A percentile compares a stretch with the other conserved stretches of the same genome.
phyloP scores from a whole-genome alignment of 2,329 filamentous ascomycete species.

The Fusarium torulosum region DNA sequence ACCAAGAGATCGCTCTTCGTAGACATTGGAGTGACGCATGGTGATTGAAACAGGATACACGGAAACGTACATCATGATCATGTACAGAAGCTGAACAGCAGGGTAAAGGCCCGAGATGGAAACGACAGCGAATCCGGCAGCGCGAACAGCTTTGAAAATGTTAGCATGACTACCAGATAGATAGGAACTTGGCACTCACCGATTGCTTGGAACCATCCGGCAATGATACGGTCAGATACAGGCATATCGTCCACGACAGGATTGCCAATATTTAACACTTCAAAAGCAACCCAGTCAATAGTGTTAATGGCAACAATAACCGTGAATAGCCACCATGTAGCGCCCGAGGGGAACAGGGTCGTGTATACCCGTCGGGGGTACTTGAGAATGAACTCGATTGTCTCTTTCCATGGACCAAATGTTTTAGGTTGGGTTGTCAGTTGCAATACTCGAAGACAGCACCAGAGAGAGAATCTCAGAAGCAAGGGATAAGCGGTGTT shows the following conservation, averaged over 20 bases:
- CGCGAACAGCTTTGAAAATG: conserved; percentile 65
- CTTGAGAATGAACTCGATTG: conserved; percentile 65
- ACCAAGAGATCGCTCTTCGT: conserved; percentile 76
- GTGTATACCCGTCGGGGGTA: conserved; percentile 72
- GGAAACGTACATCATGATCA: conserved; percentile 76
- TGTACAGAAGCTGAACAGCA: conserved; percentile 70
- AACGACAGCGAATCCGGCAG: conserved; percentile 75
- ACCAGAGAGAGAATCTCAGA: conserved; percentile 70
- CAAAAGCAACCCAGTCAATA: conserved; percentile 74
- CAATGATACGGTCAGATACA: conserved; percentile 66
- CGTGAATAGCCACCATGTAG: conserved; percentile 75
- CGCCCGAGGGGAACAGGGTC: conserved; percentile 71
- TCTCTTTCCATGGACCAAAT: conserved; percentile 60
- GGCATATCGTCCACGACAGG: conserved; percentile 65
- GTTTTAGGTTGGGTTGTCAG: conserved; percentile 54
- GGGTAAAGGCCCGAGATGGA: conserved; percentile 68
- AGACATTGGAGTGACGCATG: conserved; percentile 77
- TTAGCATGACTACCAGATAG: conserved; percentile 15
- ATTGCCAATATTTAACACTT: conserved; percentile 74
- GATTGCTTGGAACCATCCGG: conserved; percentile 74
- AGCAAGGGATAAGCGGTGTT: conserved; percentile 76
- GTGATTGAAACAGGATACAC: conserved; percentile 73
- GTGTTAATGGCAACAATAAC: conserved; percentile 71
- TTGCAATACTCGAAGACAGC: conserved; percentile 58
- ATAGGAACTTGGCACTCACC: conserved; percentile 53